Evolutionary conservation across 768 basidiomycete species (phyloP).

Genomic region (Suillus hirtellus): DNA sequence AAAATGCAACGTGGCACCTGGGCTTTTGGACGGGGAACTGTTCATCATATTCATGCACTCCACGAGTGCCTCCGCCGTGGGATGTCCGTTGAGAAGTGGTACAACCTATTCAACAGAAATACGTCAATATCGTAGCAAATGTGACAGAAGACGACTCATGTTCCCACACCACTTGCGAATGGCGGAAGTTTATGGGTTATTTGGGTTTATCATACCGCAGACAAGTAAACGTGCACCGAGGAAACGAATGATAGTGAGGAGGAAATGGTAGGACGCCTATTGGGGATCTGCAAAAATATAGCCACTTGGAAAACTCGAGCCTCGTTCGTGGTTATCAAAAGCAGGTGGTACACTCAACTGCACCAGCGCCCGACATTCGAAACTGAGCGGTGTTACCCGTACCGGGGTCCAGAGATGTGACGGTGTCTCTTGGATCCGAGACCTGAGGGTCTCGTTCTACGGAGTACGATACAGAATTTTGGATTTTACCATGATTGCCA

Average conservation of each 20-base stretch:
- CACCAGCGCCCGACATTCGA: not conserved
- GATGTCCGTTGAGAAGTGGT: not conserved
- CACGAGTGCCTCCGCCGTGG: not conserved
- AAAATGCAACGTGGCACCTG: not conserved
- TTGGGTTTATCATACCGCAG: not conserved
- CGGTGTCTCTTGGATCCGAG: conserved; percentile 64
- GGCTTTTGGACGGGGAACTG: not conserved
- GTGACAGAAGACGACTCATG: not conserved
- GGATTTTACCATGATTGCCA: conserved; percentile 65
- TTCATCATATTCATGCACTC: not conserved
- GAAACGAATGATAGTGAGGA: not conserved
- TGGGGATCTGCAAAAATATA: not conserved
- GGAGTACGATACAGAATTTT: not conserved
- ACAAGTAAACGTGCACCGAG: not conserved
- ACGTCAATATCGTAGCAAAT: not conserved
- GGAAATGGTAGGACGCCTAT: not conserved
- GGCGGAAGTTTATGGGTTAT: not conserved
- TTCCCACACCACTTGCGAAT: not conserved
- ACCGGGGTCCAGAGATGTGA: not conserved
- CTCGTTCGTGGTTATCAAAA: not conserved
- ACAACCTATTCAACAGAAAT: not conserved
- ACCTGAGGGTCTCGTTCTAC: not conserved
- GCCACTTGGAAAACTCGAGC: not conserved
- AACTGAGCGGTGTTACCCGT: not conserved
- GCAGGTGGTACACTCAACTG: too few species aligned